These are phyloP conservation scores for Schwanniomyces occidentalis DNA, from an alignment of 805 yeast genomes.

Conservation along the genomic window DNA sequence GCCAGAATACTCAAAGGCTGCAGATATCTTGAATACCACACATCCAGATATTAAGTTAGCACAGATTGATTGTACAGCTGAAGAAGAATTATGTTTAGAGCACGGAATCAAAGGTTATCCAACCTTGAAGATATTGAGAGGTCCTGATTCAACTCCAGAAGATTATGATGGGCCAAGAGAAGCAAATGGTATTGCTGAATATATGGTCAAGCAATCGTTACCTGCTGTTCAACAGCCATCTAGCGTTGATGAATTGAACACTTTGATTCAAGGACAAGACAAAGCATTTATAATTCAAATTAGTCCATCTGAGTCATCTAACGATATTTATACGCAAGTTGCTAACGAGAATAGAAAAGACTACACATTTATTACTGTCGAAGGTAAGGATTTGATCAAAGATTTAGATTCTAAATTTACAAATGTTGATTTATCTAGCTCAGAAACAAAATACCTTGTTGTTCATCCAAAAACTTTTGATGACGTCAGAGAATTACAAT, in stretches of 20 bases:
- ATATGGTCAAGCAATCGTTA: slow-evolving; percentile 76
- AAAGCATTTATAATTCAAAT: slow-evolving; percentile 62
- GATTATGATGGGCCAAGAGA: slow-evolving; percentile 87
- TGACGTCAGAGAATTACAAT: slow-evolving; percentile 49
- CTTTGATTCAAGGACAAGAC: slow-evolving; percentile 46
- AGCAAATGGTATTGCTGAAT: slow-evolving; percentile 72
- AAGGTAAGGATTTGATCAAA: slow-evolving; percentile 39
- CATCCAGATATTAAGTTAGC: slow-evolving; percentile 67
- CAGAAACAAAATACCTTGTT: slow-evolving; percentile 39
- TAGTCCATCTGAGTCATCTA: slow-evolving; percentile 17
- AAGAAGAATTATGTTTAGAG: slow-evolving; percentile 66
- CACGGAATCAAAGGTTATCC: slow-evolving; percentile 82
- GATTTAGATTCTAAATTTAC: slow-evolving; percentile 36
- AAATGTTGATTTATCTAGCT: slow-evolving; percentile 21
- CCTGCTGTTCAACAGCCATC: slow-evolving; percentile 61
- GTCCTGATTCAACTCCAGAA: slow-evolving; percentile 40
- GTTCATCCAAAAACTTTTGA: slow-evolving; percentile 46
- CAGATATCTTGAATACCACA: slow-evolving; percentile 53
- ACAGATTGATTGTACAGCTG: slow-evolving; percentile 83
- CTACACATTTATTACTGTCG: slow-evolving; percentile 52
- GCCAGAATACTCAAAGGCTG: slow-evolving; percentile 77
- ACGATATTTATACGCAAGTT: slow-evolving; percentile 53
- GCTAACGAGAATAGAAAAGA: slow-evolving; percentile 69
- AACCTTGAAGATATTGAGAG: slow-evolving; percentile 74
- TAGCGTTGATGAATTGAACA: slow-evolving; percentile 50